Conservation (phyloP, 768 basidiomycete species). For the Pholiota conissans region DNA sequence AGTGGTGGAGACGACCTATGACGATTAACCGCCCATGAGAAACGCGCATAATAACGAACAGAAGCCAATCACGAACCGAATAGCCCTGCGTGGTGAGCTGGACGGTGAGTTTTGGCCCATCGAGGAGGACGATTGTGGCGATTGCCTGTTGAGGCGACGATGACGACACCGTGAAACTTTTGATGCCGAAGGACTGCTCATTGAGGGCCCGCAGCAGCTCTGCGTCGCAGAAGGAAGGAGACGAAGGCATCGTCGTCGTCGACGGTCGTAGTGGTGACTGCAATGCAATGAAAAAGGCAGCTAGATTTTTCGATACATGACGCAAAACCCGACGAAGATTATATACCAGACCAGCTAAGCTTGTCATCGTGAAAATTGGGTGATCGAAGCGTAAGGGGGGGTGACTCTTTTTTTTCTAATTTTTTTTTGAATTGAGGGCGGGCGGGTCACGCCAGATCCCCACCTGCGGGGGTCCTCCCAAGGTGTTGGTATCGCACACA, state of each 20-base stretch:
- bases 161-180: constrained; percentile 41
- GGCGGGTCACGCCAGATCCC: constrained; percentile 11
- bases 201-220: constrained; percentile 56
- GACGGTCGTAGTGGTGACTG: too few relatives aligned
- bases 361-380: constrained; percentile 14
- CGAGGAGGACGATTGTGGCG: constrained; percentile 56
- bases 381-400: too few relatives aligned
- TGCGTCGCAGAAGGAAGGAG: constrained; percentile 37
- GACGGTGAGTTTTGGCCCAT: constrained; percentile 49
- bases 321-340: constrained; percentile 20
- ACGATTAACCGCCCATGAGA: constrained; percentile 10
- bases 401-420: too few relatives aligned
- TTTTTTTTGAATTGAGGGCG: constrained; percentile 14
- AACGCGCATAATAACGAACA: neutral
- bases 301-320: constrained; percentile 18
- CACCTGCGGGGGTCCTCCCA: constrained; percentile 17
- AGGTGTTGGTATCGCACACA: constrained; percentile 16
- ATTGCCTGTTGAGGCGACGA: constrained; percentile 46
- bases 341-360: constrained; percentile 26
- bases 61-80: constrained; percentile 36
- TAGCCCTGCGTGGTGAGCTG: constrained; percentile 56
- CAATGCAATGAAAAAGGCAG: constrained; percentile 12
- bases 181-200: constrained; percentile 61
- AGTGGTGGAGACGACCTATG: constrained; percentile 7
- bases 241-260: constrained; percentile 19